A percentile compares a stretch with the other conserved stretches of the same genome.
Conservation (phyloP, 2,329 filamentous ascomycete species). For the Botrytis hyacinthi region DNA sequence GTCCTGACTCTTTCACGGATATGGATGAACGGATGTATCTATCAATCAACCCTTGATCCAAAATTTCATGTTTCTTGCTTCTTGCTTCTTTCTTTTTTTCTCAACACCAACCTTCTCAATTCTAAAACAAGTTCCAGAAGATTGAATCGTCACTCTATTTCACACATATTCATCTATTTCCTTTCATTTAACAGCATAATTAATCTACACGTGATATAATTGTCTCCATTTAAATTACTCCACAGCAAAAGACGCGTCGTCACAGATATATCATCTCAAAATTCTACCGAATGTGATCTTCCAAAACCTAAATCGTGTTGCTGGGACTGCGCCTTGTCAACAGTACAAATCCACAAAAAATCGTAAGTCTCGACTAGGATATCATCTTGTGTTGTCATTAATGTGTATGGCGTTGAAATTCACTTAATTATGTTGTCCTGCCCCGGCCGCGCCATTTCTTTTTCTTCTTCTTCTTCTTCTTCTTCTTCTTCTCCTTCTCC, state of each 20-base stretch:
- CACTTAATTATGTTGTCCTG: constrained; percentile 15
- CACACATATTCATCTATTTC: background rate
- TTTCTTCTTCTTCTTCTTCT: background rate
- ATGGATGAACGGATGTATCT: background rate
- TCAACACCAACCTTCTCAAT: background rate
- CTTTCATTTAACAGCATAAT: background rate
- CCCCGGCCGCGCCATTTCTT: background rate
- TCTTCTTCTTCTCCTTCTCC: too few species aligned
- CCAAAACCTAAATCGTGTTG: constrained; percentile 4
- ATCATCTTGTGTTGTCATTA: constrained; percentile 10
- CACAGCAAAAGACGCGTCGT: constrained; percentile 9
- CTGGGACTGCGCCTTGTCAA: constrained; percentile 20
- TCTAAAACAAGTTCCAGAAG: background rate
- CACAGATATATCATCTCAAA: constrained; percentile 18
- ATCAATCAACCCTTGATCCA: background rate
- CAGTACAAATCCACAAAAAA: constrained; percentile 17
- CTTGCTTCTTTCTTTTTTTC: background rate
- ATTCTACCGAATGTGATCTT: constrained; percentile 3
- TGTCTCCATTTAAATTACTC: background rate
- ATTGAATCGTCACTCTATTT: background rate
- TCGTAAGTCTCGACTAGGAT: background rate
- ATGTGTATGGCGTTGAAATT: constrained; percentile 13
- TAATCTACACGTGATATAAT: constrained; percentile 8
- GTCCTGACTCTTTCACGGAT: background rate
- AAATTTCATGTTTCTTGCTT: background rate